Conservation (phyloP, 495 filamentous ascomycete species). For the Hypoxylon subgilvum region DNA sequence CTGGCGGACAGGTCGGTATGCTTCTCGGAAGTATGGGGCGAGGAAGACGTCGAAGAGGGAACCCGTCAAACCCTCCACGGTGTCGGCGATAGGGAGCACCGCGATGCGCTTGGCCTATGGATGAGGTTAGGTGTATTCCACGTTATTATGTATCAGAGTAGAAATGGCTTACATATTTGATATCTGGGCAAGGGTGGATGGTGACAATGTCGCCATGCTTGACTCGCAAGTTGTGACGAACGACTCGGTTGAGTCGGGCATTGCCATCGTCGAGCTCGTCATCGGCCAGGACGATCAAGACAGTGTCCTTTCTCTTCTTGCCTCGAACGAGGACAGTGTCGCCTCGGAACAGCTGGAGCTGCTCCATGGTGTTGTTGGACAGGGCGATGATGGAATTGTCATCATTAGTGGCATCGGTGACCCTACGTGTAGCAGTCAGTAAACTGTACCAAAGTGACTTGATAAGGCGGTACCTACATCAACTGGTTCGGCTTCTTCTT, state of each 20-base stretch:
- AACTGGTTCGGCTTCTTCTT: conserved; percentile 99
- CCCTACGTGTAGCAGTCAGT: conserved; percentile 63
- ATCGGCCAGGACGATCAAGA: conserved; percentile 94
- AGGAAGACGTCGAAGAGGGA: conserved; percentile 99
- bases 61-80: conserved; percentile 94
- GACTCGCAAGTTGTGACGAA: conserved; percentile 95
- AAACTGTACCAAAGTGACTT: conserved; percentile 5
- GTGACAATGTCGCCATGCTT: conserved; percentile 98
- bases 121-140: conserved; percentile 24
- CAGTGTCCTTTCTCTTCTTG: conserved; percentile 99
- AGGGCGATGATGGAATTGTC: conserved; percentile 99
- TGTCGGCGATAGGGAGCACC: conserved; percentile 97
- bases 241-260: conserved; percentile 95
- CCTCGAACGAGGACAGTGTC: conserved; percentile 97
- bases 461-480: conserved; percentile 66
- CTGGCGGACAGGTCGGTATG: conserved; percentile 94
- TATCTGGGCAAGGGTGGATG: conserved; percentile 98
- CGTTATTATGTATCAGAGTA: not conserved
- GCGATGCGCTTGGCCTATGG: conserved; percentile 95
- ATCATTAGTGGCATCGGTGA: conserved; percentile 97
- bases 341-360: conserved; percentile 94
- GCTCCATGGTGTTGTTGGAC: conserved; percentile 99
- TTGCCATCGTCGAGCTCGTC: conserved; percentile 98
- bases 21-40: conserved; percentile 98
- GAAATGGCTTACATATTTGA: conserved; percentile 99